Conservation (phyloP, 371 early-diverging fungal species). For the Batkoa obscura region DNA sequence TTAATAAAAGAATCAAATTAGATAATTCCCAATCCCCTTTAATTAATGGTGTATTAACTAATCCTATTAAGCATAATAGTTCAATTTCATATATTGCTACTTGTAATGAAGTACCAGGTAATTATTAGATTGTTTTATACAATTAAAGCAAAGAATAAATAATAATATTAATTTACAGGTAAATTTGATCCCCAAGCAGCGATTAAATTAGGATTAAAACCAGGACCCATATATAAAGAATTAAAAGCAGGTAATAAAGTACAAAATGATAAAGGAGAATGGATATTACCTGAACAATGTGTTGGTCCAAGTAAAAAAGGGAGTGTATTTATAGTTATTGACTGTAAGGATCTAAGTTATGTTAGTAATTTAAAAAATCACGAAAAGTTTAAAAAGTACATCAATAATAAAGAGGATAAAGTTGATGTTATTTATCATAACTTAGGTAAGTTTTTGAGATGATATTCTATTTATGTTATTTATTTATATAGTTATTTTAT, state of each 20-base stretch:
- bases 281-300: conserved; percentile 53
- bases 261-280: conserved; percentile 38
- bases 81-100: background rate
- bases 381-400: conserved; percentile 21
- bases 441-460: too few species aligned
- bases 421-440: background rate
- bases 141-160: background rate
- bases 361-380: conserved; percentile 29
- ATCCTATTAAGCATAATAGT: background rate
- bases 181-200: conserved; percentile 67
- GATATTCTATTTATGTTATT: too few species aligned
- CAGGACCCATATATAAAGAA: conserved; percentile 42
- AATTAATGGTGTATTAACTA: background rate
- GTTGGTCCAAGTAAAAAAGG: conserved; percentile 33
- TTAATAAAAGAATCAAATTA: background rate
- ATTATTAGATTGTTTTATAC: background rate
- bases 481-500: conserved; percentile 28
- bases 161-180: conserved; percentile 19
- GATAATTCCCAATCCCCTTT: background rate
- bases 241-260: conserved; percentile 51
- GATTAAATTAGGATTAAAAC: conserved; percentile 43
- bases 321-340: conserved; percentile 57
- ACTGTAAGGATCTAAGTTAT: conserved; percentile 52
- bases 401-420: conserved; percentile 9
- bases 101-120: background rate